Evolutionary conservation across 2,329 filamentous ascomycete species (phyloP), one percentile per base, ranked within the genome.

Genomic region (Rugonectria rugulosa): DNA sequence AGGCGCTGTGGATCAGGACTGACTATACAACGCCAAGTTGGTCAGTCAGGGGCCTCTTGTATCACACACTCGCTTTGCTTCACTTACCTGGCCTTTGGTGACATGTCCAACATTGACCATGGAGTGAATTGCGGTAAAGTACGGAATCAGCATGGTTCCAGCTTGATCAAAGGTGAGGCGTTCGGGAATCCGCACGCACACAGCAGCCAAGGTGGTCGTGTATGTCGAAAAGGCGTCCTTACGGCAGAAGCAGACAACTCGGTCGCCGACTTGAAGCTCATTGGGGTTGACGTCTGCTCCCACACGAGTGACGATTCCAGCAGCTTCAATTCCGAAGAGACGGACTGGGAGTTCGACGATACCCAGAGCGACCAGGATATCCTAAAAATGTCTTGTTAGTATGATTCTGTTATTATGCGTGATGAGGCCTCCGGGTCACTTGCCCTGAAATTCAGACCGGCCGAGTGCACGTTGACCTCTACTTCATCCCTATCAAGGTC

Each of bases 1-100:
- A 61, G 2, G 66, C 74, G 1, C 67, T 57, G 45, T 77, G 75
- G 4, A 76, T 71, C 2, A 77, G 57, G 1, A 77, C 62, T 1
- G 52, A 64, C 26, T 67, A 4, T 60, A 42, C 0, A 80, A 61
- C 1, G 17, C 29, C 29, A 44, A 17, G 5, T 8, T 11, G 23
- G n/a, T n/a, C n/a, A 9, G 5, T 17, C 23, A 7, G 14, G 2
- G 12, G 5, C 23, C 2, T 11, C 6, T 11, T 27, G 24, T n/a
- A n/a, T n/a, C n/a, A n/a, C n/a, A n/a, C n/a, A n/a, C 24, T 27
- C 6, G 11, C 24, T 27, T 27, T 27, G 20, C 15, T 14, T 32
- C 7, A 4, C 27, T 45, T n/a, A 45, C 42, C 42, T 45, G 42
- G 21, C 27, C 42, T 9, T 24, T 23, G 20, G 31, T 20, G 5